Base-by-base conservation (phyloP, 768 basidiomycete species). In the Galerina marginata region DNA sequence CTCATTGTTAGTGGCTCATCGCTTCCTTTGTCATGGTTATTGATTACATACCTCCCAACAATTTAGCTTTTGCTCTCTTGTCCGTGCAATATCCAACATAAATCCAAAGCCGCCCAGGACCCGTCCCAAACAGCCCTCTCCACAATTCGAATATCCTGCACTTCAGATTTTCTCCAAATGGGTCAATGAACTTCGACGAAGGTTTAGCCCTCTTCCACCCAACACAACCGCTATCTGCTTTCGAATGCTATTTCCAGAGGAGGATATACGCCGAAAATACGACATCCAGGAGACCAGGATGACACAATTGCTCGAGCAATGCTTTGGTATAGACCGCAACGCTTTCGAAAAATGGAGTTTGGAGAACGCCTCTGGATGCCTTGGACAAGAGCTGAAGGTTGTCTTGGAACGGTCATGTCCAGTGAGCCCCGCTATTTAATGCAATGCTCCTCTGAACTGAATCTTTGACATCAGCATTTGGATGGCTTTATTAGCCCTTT, bases 181-280 rank as follows among this genome's bases (percentile, higher is more conserved):
- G 86, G 68, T 81, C 16, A 62, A 67, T 2, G 67, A 71, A 11
- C 72, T 89, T 36, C 79, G 72, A 58, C 63, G 48, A n/a, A 64
- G 71, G 14, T 85, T 80, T 66, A 68, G 73, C 11, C 83, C 86
- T 12, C 72, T 89, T 20, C 83, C 85, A 0, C 68, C 70, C 0
- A 80, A 83, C 4, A 87, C 86, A 0, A 85, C 87, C 9, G 77
- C 80, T 12, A 81, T 82, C 5, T 73, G 93, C 33, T 88, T 96
- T 66, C 84, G 86, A 6, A 73, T 95, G 4, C 75, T 96, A n/a
- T 96, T 95, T 68, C 94, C 95, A 0, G 88, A 95, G 61, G 87
- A 93, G 58, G 92, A 95, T 60, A 66, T 76, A 1, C 73, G 82
- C 14, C 80, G 95, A 23, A 86, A 86, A 71, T 96, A 89, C 65